A percentile compares a stretch with the other conserved stretches of the same genome.
These are phyloP conservation scores for Bruguiera gymnorhiza DNA, from an alignment of 345 rosid species.

Conservation along the genomic window DNA sequence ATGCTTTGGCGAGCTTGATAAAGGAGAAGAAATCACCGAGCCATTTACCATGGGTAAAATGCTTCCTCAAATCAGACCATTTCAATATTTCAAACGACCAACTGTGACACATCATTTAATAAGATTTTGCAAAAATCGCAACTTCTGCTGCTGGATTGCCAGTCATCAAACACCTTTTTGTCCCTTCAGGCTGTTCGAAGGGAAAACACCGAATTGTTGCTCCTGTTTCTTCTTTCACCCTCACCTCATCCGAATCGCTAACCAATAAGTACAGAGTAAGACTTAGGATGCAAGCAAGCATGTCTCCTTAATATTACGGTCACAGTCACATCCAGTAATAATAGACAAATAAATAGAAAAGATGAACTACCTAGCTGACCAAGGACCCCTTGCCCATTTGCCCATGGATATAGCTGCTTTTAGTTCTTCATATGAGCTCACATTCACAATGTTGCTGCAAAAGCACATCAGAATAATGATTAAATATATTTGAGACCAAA, in stretches of 20 bases:
- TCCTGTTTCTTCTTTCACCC: slow-evolving; percentile 92
- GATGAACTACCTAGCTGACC: slow-evolving; percentile 68
- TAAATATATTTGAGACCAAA: neutral
- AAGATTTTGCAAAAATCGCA: slow-evolving; percentile 87
- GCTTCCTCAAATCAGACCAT: neutral
- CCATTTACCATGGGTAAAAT: neutral
- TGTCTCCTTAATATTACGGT: neutral
- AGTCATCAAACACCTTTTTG: slow-evolving; percentile 77
- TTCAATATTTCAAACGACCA: too few relatives aligned
- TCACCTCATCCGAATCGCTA: slow-evolving; percentile 72
- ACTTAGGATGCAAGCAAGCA: slow-evolving; percentile 10
- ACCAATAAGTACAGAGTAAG: slow-evolving; percentile 1
- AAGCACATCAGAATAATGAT: slow-evolving; percentile 5
- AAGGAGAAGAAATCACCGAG: neutral
- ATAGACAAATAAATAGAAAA: neutral
- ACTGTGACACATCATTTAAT: slow-evolving; percentile 18
- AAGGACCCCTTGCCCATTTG: slow-evolving; percentile 97
- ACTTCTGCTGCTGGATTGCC: slow-evolving; percentile 77
- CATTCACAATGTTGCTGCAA: slow-evolving; percentile 83
- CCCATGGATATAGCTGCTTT: slow-evolving; percentile 68
- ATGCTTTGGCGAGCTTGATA: neutral
- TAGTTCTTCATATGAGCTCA: slow-evolving; percentile 77
- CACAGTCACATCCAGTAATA: neutral
- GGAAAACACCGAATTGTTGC: slow-evolving; percentile 93
- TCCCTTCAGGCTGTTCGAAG: slow-evolving; percentile 64